Evolutionary conservation across 371 early-diverging fungal genomes (phyloP), one percentile per base, ranked within the genome.

Genomic region (Mucor mucedo): DNA sequence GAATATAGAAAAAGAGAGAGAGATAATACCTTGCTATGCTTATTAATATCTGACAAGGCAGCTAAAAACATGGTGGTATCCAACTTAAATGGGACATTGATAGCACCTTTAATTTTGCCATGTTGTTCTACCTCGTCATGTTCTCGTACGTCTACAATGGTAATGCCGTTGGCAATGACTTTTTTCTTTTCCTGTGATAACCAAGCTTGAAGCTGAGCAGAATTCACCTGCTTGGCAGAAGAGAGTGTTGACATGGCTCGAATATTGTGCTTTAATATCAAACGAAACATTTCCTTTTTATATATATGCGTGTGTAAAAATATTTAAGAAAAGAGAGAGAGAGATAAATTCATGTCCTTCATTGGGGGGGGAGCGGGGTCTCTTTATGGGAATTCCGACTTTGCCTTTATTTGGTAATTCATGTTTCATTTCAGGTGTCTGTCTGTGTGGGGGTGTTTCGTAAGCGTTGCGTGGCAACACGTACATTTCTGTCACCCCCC

Each of bases 81-180:
- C 11, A 62, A 44, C 40, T 40, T 54, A 16, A 72, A 55, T 7
- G 73, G 73, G 10, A 73, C 60, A 48, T 73, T 73, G 10, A 73
- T 9, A 2, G 73, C 60, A 3, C 61, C 61, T 33, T 53, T 63
- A 16, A 73, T 70, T 40, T 73, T 73, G 11, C 73, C 73, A 11
- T 60, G n/a, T 14, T 53, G 14, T 55, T 73, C 73, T 13, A 73
- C 59, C 50, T 73, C 73, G 49, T 52, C 27, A 32, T 67, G 53
- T 50, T 73, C 70, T 56, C 70, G 63, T 16, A 73, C 70, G 61
- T 73, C 73, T 9, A 73, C 39, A 13, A 73, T 2, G 21, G 57
- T n/a, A 29, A 67, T 14, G 42, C 61, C 52, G 29, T 50, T 11
- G 4, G 60, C 47, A 29, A 33, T 35, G 3, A 13, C 1, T 6